Conservation (phyloP, 768 basidiomycete species). For the Russula brevipes region DNA sequence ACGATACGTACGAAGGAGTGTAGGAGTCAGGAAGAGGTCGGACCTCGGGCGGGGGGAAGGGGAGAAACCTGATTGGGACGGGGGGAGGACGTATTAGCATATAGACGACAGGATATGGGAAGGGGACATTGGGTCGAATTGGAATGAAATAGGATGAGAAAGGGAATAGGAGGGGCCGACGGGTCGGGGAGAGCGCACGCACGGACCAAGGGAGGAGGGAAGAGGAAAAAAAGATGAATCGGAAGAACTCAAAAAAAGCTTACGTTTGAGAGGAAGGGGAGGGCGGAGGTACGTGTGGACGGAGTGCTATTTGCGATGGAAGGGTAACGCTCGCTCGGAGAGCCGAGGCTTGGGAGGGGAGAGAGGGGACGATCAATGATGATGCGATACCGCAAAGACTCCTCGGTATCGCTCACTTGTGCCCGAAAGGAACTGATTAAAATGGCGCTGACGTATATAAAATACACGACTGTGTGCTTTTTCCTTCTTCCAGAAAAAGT, state of each 20-base stretch:
- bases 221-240: conserved; percentile 13
- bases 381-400: conserved; percentile 23
- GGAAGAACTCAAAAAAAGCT: conserved; percentile 25
- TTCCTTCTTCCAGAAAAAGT: conserved; percentile 2
- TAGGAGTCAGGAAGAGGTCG: conserved; percentile 3
- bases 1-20: not conserved
- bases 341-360: conserved; percentile 24
- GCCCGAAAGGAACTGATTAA: not conserved
- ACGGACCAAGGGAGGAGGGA: conserved; percentile 20
- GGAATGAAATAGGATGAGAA: conserved; percentile 7
- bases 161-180: conserved; percentile 17
- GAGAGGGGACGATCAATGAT: conserved; percentile 26
- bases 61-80: conserved; percentile 15
- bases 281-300: conserved; percentile 18
- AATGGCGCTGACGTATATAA: conserved; percentile 6
- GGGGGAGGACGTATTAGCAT: conserved; percentile 13
- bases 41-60: conserved; percentile 5
- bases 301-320: conserved; percentile 14
- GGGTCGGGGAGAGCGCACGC: conserved; percentile 11
- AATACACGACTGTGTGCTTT: conserved; percentile 7
- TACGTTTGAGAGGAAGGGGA: conserved; percentile 20
- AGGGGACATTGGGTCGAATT: conserved; percentile 10
- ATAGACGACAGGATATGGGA: conserved; percentile 1
- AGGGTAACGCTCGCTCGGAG: conserved; percentile 22
- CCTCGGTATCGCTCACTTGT: conserved; percentile 19